Percentiles rank a stretch among this genome's conserved stretches.
Conservation (phyloP, 2,329 filamentous ascomycete species). For the Fusarium cicatricum region DNA sequence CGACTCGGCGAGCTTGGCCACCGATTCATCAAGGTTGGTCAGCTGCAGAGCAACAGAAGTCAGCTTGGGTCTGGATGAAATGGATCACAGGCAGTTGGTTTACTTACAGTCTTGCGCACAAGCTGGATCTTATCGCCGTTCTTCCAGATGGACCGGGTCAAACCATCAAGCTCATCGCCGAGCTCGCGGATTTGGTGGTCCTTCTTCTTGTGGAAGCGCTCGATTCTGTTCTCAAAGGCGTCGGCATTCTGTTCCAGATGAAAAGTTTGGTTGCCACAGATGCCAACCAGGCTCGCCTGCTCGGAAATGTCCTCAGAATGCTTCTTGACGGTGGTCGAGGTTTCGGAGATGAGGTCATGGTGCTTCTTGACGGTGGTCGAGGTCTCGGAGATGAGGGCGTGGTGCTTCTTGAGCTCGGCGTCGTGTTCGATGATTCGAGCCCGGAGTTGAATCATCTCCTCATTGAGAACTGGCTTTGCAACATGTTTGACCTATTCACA, state of each 20-base stretch:
- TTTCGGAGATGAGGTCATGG: background rate
- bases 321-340: background rate
- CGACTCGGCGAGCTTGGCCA: background rate
- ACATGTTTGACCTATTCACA: conserved; percentile 3
- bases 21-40: background rate
- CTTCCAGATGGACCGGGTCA: background rate
- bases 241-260: background rate
- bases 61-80: background rate
- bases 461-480: background rate
- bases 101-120: background rate
- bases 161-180: background rate
- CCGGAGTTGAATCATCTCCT: background rate
- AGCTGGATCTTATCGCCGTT: background rate
- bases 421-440: background rate
- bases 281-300: background rate
- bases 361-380: background rate
- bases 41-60: background rate
- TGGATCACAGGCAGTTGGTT: background rate
- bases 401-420: background rate
- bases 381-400: background rate
- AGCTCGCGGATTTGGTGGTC: background rate
- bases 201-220: background rate
- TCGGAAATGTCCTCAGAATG: background rate
- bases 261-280: background rate
- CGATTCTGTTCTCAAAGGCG: background rate